phyloP scores from a whole-genome alignment of 2,329 filamentous ascomycete species.

The Ophiostoma quercus region DNA sequence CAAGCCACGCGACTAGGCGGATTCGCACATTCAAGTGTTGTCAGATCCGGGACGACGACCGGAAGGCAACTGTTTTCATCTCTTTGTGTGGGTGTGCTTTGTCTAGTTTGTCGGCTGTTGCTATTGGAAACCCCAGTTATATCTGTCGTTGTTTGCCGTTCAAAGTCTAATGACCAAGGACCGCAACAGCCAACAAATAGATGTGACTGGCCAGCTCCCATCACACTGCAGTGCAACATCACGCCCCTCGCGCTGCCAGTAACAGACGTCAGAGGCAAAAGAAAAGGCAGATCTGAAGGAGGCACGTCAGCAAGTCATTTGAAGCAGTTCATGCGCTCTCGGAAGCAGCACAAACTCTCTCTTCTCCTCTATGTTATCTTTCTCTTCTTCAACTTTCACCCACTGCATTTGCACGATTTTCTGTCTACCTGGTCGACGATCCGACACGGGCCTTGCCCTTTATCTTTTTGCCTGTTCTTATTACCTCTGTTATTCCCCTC shows the following conservation, averaged over 20 bases:
- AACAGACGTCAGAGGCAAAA: not conserved
- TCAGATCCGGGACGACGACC: not conserved
- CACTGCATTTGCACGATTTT: not conserved
- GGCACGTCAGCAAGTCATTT: not conserved
- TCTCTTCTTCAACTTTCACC: not conserved
- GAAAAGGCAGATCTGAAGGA: not conserved
- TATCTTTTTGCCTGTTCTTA: not conserved
- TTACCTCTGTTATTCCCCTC: not conserved
- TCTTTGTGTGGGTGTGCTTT: not conserved
- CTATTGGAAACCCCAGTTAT: too few species aligned
- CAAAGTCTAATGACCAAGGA: not conserved
- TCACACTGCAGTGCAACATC: not conserved
- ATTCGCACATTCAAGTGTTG: not conserved
- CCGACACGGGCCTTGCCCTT: constrained; percentile 16
- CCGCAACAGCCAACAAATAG: not conserved
- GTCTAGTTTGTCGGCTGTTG: not conserved
- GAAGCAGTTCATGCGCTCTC: not conserved
- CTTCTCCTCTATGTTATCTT: not conserved
- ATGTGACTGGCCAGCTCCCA: not conserved
- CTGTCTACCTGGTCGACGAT: constrained; percentile 17
- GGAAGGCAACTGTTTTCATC: not conserved
- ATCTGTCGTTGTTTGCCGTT: not conserved
- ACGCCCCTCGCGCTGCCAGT: not conserved
- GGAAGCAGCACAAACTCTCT: not conserved
- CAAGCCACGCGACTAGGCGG: constrained; percentile 1